These are phyloP conservation scores for Fusarium duplospermum DNA, from an alignment of 2,329 filamentous ascomycete genomes.

Conservation along the genomic window DNA sequence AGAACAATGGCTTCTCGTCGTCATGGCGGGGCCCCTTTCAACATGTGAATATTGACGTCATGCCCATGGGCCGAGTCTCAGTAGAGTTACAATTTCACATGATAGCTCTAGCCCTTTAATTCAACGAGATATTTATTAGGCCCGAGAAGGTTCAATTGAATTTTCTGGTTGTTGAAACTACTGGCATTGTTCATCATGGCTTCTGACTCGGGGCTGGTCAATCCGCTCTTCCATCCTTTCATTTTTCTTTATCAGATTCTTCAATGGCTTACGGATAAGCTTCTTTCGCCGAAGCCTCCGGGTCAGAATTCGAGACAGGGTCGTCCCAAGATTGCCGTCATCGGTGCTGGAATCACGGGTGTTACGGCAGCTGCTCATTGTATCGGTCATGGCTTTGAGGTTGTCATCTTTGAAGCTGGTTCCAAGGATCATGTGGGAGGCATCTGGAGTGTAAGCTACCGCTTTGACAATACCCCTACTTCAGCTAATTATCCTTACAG, in stretches of 20 bases:
- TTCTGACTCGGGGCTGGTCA: constrained; percentile 48
- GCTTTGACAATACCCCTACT: not conserved
- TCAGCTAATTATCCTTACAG: constrained; percentile 50
- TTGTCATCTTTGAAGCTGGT: constrained; percentile 81
- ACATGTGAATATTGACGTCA: constrained; percentile 46
- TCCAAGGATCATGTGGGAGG: constrained; percentile 75
- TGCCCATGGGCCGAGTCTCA: constrained; percentile 10
- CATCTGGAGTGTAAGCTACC: constrained; percentile 77
- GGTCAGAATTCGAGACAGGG: constrained; percentile 65
- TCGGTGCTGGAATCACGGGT: constrained; percentile 78
- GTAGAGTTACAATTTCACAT: constrained; percentile 24
- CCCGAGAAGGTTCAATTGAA: not conserved
- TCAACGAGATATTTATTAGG: not conserved
- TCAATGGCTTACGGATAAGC: constrained; percentile 71
- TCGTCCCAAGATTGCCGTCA: constrained; percentile 74
- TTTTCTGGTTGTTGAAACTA: not conserved
- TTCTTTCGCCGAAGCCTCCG: constrained; percentile 79
- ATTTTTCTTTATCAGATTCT: constrained; percentile 72
- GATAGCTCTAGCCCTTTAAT: not conserved
- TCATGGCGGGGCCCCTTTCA: constrained; percentile 15
- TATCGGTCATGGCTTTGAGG: constrained; percentile 87
- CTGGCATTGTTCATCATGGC: constrained; percentile 43
- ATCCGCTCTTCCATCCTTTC: constrained; percentile 64
- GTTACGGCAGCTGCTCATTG: constrained; percentile 85
- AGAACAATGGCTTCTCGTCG: constrained; percentile 23